These are phyloP conservation scores for Euphrasia confusa DNA, from an alignment of 257 asterid genomes.

Conservation along the genomic window DNA sequence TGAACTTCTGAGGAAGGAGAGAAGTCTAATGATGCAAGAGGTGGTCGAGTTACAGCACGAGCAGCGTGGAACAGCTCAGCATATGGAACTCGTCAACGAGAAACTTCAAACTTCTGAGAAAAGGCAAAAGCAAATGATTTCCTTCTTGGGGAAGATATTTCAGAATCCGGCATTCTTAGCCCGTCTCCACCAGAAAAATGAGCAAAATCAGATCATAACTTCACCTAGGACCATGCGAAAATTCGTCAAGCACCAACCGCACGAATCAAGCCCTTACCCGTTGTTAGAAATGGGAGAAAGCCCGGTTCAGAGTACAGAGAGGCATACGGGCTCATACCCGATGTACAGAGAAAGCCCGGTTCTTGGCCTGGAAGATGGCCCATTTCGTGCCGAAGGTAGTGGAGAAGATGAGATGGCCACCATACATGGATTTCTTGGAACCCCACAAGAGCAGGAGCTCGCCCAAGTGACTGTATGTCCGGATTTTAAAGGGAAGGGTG, in stretches of 20 bases:
- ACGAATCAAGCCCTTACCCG: conserved; percentile 17
- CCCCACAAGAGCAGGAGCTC: neutral
- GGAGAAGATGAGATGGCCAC: conserved; percentile 25
- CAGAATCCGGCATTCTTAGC: conserved; percentile 48
- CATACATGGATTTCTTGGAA: neutral
- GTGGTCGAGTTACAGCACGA: conserved; percentile 61
- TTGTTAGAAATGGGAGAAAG: conserved; percentile 32
- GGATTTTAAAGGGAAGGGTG: conserved; percentile 38
- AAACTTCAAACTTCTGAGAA: conserved; percentile 69
- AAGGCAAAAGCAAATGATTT: conserved; percentile 79
- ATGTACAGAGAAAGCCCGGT: conserved; percentile 25
- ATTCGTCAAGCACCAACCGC: conserved; percentile 45
- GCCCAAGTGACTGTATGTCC: conserved; percentile 20
- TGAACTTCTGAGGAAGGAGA: conserved; percentile 54
- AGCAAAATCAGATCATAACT: conserved; percentile 34
- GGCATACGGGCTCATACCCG: neutral
- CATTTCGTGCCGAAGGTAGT: conserved; percentile 30
- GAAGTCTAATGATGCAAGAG: conserved; percentile 63
- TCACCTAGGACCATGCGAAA: conserved; percentile 45
- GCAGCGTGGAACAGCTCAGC: conserved; percentile 57
- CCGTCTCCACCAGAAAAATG: conserved; percentile 42
- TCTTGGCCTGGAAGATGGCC: conserved; percentile 22
- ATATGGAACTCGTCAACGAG: conserved; percentile 54
- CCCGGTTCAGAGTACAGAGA: conserved; percentile 16
- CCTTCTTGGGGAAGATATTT: conserved; percentile 69